Evolutionary conservation across 2,329 filamentous ascomycete genomes (phyloP).

Genomic region (Chrysoporthe puriensis): DNA sequence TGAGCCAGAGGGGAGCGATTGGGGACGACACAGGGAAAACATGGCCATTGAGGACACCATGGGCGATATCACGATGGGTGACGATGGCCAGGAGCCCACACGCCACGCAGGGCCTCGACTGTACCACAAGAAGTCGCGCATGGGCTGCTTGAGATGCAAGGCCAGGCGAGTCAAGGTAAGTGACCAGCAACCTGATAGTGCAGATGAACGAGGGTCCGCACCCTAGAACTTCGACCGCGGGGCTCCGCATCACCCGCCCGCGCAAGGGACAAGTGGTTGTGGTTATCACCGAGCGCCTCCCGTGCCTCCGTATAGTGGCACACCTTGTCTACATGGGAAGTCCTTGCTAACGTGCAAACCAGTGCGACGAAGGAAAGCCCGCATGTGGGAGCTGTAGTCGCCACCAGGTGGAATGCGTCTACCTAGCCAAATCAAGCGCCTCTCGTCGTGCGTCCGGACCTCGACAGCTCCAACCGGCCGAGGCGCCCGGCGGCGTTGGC

Average conservation of each 20-base stretch:
- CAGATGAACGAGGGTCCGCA: too few species aligned
- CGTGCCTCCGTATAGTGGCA: not conserved
- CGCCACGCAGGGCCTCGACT: constrained; percentile 32
- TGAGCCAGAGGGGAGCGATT: not conserved
- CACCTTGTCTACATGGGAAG: not conserved
- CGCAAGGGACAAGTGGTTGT: not conserved
- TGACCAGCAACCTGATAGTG: not conserved
- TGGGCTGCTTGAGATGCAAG: constrained; percentile 38
- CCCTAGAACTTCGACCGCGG: not conserved
- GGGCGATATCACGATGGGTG: constrained; percentile 16
- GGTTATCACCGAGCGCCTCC: too few species aligned
- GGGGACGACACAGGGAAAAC: not conserved
- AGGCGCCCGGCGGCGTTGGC: not conserved
- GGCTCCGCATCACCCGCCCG: too few species aligned
- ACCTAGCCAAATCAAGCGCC: constrained; percentile 14
- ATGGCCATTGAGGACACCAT: not conserved
- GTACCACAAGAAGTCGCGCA: constrained; percentile 39
- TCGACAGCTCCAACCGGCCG: not conserved
- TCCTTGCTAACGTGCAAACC: not conserved
- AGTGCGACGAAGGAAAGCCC: constrained; percentile 35
- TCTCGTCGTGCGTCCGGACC: not conserved
- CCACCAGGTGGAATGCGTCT: constrained; percentile 34
- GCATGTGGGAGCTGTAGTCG: constrained; percentile 34
- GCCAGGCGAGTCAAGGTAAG: constrained; percentile 38
- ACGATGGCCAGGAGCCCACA: not conserved